Conservation (phyloP, 2,329 filamentous ascomycete species). For the Penicillium sp. region DNA sequence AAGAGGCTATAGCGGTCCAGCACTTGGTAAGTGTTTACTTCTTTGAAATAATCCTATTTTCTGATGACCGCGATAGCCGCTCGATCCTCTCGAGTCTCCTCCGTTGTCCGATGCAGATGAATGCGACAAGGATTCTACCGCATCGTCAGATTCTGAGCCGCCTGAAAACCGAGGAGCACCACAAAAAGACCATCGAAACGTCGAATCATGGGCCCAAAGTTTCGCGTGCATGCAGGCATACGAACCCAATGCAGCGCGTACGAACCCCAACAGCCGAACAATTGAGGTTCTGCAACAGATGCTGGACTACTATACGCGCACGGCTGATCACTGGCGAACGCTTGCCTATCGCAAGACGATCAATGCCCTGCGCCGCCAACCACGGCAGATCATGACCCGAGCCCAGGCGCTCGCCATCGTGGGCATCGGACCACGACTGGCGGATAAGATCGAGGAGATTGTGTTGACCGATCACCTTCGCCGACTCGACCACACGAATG, state of each 20-base stretch:
- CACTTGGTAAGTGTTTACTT: constrained; percentile 46
- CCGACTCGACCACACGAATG: constrained; percentile 63
- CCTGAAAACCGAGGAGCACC: neutral
- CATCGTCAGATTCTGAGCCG: constrained; percentile 3
- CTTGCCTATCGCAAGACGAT: constrained; percentile 73
- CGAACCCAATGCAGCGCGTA: constrained; percentile 38
- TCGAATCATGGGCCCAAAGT: constrained; percentile 35
- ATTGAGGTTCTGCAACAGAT: constrained; percentile 74
- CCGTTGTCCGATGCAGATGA: constrained; percentile 17
- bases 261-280: constrained; percentile 67
- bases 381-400: constrained; percentile 58
- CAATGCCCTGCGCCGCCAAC: constrained; percentile 62
- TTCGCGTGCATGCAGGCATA: constrained; percentile 58
- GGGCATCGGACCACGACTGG: constrained; percentile 65
- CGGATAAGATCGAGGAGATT: constrained; percentile 85
- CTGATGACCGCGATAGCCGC: constrained; percentile 28
- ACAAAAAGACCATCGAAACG: constrained; percentile 1
- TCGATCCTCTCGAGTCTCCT: constrained; percentile 27
- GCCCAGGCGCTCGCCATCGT: constrained; percentile 63
- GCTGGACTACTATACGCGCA: constrained; percentile 67
- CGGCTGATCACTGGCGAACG: constrained; percentile 70
- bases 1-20: constrained; percentile 55
- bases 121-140: constrained; percentile 15
- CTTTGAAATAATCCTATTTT: constrained; percentile 3
- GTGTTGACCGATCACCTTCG: constrained; percentile 65